These are phyloP conservation scores for Naegleria gruberi DNA, from an alignment of 208 protist species.

Conservation along the genomic window DNA sequence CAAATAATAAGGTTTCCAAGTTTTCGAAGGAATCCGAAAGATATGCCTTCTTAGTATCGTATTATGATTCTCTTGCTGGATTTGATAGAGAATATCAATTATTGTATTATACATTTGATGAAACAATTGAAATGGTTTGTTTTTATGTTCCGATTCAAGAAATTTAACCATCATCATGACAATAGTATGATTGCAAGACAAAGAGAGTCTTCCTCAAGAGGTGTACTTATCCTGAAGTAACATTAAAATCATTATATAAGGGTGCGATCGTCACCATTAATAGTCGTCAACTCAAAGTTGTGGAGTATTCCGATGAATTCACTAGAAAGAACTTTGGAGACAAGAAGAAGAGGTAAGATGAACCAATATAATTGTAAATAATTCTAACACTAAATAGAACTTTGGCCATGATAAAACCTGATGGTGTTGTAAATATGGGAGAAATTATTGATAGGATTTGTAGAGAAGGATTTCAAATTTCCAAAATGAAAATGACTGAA, in stretches of 20 bases:
- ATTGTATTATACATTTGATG: constrained; percentile 70
- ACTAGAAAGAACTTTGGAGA: constrained; percentile 59
- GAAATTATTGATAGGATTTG: constrained; percentile 31
- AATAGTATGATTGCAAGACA: background rate
- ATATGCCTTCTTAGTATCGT: background rate
- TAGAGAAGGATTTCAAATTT: constrained; percentile 32
- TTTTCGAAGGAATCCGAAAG: constrained; percentile 4
- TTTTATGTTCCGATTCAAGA: constrained; percentile 76
- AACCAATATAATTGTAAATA: background rate
- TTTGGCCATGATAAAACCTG: constrained; percentile 36
- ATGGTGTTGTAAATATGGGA: constrained; percentile 32
- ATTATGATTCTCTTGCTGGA: constrained; percentile 51
- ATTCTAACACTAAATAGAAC: background rate
- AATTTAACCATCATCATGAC: constrained; percentile 57
- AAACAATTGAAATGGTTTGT: constrained; percentile 88
- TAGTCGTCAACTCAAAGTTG: constrained; percentile 74
- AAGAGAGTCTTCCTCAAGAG: constrained; percentile 12
- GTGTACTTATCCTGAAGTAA: constrained; percentile 64
- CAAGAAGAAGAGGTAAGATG: constrained; percentile 49
- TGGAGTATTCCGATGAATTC: constrained; percentile 76
- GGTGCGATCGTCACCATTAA: constrained; percentile 80
- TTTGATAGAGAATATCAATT: constrained; percentile 73
- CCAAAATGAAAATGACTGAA: constrained; percentile 36
- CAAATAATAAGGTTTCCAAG: no score
- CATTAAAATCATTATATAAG: constrained; percentile 69